Conservation (phyloP, 805 yeast genomes). For the Sporopachydermia lactativora region DNA sequence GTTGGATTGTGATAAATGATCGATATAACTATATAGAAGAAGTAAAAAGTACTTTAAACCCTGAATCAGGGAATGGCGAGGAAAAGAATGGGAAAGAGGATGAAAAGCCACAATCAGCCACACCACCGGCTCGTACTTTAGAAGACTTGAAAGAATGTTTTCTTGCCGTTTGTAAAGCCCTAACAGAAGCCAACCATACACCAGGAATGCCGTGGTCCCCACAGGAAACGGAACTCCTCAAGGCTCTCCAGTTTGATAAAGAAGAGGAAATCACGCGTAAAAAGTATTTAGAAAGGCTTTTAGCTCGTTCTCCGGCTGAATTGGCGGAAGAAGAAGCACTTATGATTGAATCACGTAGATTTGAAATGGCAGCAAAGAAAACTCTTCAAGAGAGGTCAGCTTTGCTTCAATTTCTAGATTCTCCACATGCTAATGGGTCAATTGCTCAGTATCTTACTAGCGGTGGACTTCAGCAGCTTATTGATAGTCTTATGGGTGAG, state of each 20-base stretch:
- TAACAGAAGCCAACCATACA: constrained; percentile 29
- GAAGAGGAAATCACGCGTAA: constrained; percentile 69
- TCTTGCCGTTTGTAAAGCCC: constrained; percentile 48
- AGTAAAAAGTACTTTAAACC: too few species aligned
- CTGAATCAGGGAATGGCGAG: not conserved
- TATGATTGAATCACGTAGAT: constrained; percentile 82
- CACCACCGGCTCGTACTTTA: constrained; percentile 26
- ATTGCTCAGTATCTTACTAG: constrained; percentile 69
- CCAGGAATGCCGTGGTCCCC: constrained; percentile 26
- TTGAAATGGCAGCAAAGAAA: constrained; percentile 84
- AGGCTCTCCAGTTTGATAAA: constrained; percentile 54
- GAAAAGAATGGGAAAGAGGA: constrained; percentile 3
- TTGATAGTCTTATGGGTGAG: constrained; percentile 62
- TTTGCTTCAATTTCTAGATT: constrained; percentile 63
- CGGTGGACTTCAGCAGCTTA: constrained; percentile 79
- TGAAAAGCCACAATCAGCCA: not conserved
- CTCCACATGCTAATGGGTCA: constrained; percentile 70
- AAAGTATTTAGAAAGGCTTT: constrained; percentile 57
- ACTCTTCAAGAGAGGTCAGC: constrained; percentile 74
- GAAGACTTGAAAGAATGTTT: constrained; percentile 82
- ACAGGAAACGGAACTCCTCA: constrained; percentile 39
- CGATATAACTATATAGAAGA: constrained; percentile 28
- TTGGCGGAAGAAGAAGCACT: constrained; percentile 95
- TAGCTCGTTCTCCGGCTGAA: constrained; percentile 86
- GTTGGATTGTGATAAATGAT: constrained; percentile 59